Conservation (phyloP, 2,329 filamentous ascomycete genomes). For the Fusarium denticulatum region DNA sequence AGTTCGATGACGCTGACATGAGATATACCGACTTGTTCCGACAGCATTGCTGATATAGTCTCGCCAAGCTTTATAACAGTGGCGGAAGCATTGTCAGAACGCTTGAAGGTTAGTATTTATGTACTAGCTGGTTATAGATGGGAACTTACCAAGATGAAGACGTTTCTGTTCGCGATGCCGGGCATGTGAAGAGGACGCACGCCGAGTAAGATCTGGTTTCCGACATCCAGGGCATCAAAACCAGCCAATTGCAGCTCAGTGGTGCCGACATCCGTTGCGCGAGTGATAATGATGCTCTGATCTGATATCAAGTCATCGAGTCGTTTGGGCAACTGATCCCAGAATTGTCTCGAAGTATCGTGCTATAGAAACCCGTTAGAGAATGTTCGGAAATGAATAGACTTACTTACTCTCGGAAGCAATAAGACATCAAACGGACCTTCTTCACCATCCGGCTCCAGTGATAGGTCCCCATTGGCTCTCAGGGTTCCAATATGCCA, state of each 20-base stretch:
- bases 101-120: not conserved
- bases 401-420: not conserved
- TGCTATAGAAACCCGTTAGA: not conserved
- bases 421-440: not conserved
- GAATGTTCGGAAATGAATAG: rapidly evolving
- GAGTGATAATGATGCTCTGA: not conserved
- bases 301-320: rapidly evolving
- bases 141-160: not conserved
- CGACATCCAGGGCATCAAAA: not conserved
- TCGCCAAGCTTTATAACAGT: not conserved
- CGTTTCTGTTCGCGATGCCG: not conserved
- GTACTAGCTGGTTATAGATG: rapidly evolving
- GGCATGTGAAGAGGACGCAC: not conserved
- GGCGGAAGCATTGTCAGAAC: not conserved
- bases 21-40: not conserved
- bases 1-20: not conserved
- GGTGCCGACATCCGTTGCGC: rapidly evolving
- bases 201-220: not conserved
- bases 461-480: not conserved
- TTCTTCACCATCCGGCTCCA: not conserved
- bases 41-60: not conserved
- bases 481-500: not conserved
- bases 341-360: not conserved
- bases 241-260: rapidly evolving
- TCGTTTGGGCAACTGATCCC: not conserved